Evolutionary conservation across 2,329 filamentous ascomycete species (phyloP).

Genomic region (Cercospora sojina): DNA sequence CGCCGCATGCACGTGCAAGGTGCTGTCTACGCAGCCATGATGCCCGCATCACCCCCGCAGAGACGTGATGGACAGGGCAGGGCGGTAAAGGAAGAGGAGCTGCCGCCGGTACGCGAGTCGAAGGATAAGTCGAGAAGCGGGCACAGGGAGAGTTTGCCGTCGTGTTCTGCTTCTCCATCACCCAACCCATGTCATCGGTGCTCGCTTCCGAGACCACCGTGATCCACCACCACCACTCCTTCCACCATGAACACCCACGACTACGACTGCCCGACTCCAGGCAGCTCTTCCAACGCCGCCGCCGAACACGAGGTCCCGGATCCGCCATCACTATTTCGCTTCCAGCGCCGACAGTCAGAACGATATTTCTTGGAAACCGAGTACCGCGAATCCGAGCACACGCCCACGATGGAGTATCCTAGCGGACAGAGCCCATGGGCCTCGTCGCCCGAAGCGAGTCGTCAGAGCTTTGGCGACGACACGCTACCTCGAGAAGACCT

Average conservation of each 20-base stretch:
- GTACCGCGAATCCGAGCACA: conserved; percentile 32
- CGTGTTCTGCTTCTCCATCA: neutral
- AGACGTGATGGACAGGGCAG: neutral
- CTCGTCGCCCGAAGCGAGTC: conserved; percentile 55
- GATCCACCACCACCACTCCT: conserved; percentile 6
- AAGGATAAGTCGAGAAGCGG: neutral
- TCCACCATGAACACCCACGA: neutral
- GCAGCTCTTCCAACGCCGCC: conserved; percentile 17
- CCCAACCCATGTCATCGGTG: conserved; percentile 6
- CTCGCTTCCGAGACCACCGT: neutral
- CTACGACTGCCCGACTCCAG: neutral
- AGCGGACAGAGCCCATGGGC: conserved; percentile 64
- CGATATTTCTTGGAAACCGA: conserved; percentile 36
- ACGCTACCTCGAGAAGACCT: conserved; percentile 30
- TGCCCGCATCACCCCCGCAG: conserved; percentile 20
- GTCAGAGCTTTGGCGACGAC: conserved; percentile 47
- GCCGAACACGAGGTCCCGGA: conserved; percentile 25
- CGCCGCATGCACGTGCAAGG: conserved; percentile 1
- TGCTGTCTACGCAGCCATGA: conserved; percentile 29
- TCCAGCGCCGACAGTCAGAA: conserved; percentile 39
- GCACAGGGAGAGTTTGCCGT: neutral
- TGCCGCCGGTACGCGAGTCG: neutral
- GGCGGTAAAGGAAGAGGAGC: neutral
- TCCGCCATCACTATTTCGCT: conserved; percentile 33
- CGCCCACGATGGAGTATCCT: conserved; percentile 64